Evolutionary conservation across 805 yeast genomes (phyloP), one percentile per base, ranked within the genome.

Genomic region (Lipomyces kockii): DNA sequence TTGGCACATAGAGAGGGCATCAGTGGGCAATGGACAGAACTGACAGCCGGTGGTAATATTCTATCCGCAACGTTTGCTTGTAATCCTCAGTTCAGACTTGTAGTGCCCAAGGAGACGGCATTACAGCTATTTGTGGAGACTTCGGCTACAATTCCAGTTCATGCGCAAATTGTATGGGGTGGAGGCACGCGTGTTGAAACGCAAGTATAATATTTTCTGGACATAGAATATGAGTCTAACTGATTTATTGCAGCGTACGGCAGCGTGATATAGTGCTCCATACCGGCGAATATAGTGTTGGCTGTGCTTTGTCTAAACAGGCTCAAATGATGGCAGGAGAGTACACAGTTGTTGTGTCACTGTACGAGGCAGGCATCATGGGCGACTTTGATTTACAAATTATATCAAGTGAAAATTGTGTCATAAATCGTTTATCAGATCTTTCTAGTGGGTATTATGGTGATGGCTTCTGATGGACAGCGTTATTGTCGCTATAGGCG

Each of bases 41-140:
- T 64, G 12, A 46, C 72, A n/a, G 63, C 71, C 3, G 72, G 72
- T n/a, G 72, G 72, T 8, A 69, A 58, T 52, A 51, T 63, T 7
- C 7, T 51, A 2, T 53, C 61, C 2, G 60, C 71, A 11, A 55
- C 64, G n/a, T 69, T 52, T 53, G 27, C 37, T 32, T 58, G 57
- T 52, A 69, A 69, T 43, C 72, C 72, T 22, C 72, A 69, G 57
- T 69, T 53, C 43, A 63, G 60, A 34, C 39, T 69, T 12, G 32
- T 12, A 27, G 65, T 69, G n/a, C n/a, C 46, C 7, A 39, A 54
- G 34, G 61, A 62, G 37, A 53, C 60, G 9, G 27, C 35, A 5
- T 12, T 63, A 5, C 71, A 58, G 59, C 17, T 69, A 25, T 62
- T 63, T 58, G 35, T 63, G 12, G 67, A 66, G 35, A 55, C 68